A percentile compares a stretch with the other conserved stretches of the same genome.
Evolutionary conservation across 495 filamentous ascomycete species (phyloP).

Genomic region (Penicillium cinerascens): DNA sequence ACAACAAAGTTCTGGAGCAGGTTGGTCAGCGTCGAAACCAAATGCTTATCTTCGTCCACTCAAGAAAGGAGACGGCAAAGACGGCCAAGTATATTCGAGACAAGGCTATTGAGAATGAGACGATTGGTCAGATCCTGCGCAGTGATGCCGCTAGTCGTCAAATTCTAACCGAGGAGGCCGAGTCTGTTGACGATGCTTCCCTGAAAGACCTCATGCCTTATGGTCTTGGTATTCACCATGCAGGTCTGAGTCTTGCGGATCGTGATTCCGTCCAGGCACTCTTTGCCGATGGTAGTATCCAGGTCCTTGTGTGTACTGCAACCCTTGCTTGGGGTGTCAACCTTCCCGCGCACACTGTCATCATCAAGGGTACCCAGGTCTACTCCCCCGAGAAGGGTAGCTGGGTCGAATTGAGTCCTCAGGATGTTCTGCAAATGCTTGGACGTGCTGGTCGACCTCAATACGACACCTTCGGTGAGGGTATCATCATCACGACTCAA

Average conservation of each 20-base stretch:
- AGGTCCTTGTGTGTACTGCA: slow-evolving; percentile 95
- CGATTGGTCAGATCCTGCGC: slow-evolving; percentile 91
- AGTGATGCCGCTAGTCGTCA: slow-evolving; percentile 91
- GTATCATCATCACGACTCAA: slow-evolving; percentile 97
- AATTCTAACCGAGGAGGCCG: slow-evolving; percentile 79
- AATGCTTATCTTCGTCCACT: slow-evolving; percentile 99
- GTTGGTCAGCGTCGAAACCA: slow-evolving; percentile 87
- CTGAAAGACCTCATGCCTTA: slow-evolving; percentile 95
- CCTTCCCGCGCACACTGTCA: slow-evolving; percentile 90
- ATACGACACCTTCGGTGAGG: slow-evolving; percentile 96
- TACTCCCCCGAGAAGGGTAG: slow-evolving; percentile 98
- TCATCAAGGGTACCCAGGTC: slow-evolving; percentile 97
- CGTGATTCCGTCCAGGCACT: slow-evolving; percentile 92
- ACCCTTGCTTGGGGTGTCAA: slow-evolving; percentile 99
- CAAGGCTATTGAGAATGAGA: slow-evolving; percentile 92
- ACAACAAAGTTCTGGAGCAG: slow-evolving; percentile 96
- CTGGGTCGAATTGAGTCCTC: slow-evolving; percentile 96
- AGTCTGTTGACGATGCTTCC: slow-evolving; percentile 76
- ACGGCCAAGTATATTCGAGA: slow-evolving; percentile 94
- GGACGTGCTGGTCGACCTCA: slow-evolving; percentile 95
- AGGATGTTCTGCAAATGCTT: slow-evolving; percentile 98
- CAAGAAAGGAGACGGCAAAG: slow-evolving; percentile 95
- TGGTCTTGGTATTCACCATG: slow-evolving; percentile 97
- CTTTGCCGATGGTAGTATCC: slow-evolving; percentile 84
- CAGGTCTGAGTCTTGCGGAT: slow-evolving; percentile 90